Conservation (phyloP, 2,329 filamentous ascomycete genomes). For the Allantophomopsis cytisporea region DNA sequence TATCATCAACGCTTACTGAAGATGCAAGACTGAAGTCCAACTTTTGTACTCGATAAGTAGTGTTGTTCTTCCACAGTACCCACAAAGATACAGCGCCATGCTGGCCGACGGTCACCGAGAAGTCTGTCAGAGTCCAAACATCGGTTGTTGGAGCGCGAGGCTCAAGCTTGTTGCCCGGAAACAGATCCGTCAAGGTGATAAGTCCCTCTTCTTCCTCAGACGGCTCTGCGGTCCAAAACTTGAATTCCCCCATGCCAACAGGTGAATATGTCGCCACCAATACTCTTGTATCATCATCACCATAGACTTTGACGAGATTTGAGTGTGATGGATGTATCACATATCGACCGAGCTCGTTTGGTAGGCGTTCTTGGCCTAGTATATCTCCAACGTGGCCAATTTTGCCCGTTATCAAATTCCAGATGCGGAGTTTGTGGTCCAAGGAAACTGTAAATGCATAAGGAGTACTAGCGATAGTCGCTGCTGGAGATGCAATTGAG, state of each 20-base stretch:
- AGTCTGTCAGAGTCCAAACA: slow-evolving; percentile 72
- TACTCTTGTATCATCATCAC: slow-evolving; percentile 35
- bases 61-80: slow-evolving; percentile 78
- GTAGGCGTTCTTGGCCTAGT: slow-evolving; percentile 49
- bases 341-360: slow-evolving; percentile 59
- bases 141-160: slow-evolving; percentile 57
- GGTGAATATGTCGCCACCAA: slow-evolving; percentile 76
- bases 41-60: slow-evolving; percentile 60
- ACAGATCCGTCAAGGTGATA: slow-evolving; percentile 58
- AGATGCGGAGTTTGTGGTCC: slow-evolving; percentile 79
- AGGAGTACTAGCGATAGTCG: slow-evolving; percentile 28
- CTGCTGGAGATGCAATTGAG: slow-evolving; percentile 39
- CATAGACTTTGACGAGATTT: slow-evolving; percentile 62
- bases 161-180: slow-evolving; percentile 52
- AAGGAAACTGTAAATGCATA: slow-evolving; percentile 71
- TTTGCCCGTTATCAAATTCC: slow-evolving; percentile 75
- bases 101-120: slow-evolving; percentile 40
- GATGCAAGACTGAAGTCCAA: slow-evolving; percentile 55
- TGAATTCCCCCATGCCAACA: slow-evolving; percentile 78
- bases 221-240: slow-evolving; percentile 71
- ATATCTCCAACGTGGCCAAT: slow-evolving; percentile 69
- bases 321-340: slow-evolving; percentile 67
- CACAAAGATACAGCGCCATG: slow-evolving; percentile 35
- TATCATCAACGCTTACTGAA: slow-evolving; percentile 5
- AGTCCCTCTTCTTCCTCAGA: slow-evolving; percentile 45